phyloP scores from a whole-genome alignment of 495 filamentous ascomycete species.

The Xylaria palmicola region DNA sequence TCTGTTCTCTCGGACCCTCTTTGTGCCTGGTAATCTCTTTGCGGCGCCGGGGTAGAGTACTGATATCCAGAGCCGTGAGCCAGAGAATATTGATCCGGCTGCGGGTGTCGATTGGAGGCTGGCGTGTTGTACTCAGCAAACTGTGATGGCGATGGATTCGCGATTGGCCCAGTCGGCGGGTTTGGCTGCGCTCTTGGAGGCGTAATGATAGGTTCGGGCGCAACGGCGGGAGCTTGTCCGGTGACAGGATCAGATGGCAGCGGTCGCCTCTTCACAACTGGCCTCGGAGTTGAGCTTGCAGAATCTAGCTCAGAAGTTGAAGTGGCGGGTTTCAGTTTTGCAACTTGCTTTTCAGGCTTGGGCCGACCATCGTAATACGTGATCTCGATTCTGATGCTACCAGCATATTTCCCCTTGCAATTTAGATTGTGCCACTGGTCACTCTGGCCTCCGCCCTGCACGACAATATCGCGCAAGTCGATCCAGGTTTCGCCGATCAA shows the following conservation, averaged over 20 bases:
- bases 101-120: slow-evolving; percentile 30
- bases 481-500: slow-evolving; percentile 93
- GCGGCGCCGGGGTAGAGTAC: slow-evolving; percentile 30
- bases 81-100: slow-evolving; percentile 31
- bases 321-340: slow-evolving; percentile 45
- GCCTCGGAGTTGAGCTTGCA: slow-evolving; percentile 33
- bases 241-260: slow-evolving; percentile 70
- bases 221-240: slow-evolving; percentile 42
- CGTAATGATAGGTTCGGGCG: slow-evolving; percentile 39
- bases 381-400: slow-evolving; percentile 90
- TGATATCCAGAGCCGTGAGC: slow-evolving; percentile 27
- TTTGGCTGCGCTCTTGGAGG: slow-evolving; percentile 42
- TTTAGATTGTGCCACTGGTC: slow-evolving; percentile 87
- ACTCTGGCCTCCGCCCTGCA: slow-evolving; percentile 83
- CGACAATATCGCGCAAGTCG: slow-evolving; percentile 74
- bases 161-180: slow-evolving; percentile 27
- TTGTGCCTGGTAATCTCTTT: slow-evolving; percentile 33
- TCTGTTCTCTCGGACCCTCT: slow-evolving; percentile 34
- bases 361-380: slow-evolving; percentile 92
- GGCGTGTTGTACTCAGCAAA: slow-evolving; percentile 45
- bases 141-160: slow-evolving; percentile 44
- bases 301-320: slow-evolving; percentile 37
- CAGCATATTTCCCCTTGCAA: slow-evolving; percentile 90
- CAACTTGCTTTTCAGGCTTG: slow-evolving; percentile 64
- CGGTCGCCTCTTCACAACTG: slow-evolving; percentile 71